A percentile compares a stretch with the other conserved stretches of the same genome.
These are phyloP conservation scores for Clarireedia sp. DNA, from an alignment of 2,329 filamentous ascomycete species.

Conservation along the genomic window DNA sequence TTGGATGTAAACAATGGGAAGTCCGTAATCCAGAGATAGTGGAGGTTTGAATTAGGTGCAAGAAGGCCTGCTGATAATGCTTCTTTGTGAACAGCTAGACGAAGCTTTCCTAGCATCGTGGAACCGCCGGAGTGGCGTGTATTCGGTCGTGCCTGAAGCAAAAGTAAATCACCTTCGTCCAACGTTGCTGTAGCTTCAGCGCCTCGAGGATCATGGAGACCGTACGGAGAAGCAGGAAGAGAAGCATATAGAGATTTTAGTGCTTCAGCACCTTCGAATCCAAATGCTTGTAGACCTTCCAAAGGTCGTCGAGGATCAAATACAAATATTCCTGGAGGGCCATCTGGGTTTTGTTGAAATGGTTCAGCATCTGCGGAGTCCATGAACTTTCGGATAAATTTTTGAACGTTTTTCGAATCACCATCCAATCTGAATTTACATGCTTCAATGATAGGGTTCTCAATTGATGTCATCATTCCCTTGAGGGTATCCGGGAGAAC, in stretches of 20 bases:
- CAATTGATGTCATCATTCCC: constrained; percentile 63
- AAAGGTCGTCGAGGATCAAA: constrained; percentile 68
- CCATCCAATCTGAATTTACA: constrained; percentile 57
- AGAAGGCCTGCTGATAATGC: constrained; percentile 22
- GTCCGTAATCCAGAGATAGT: constrained; percentile 75
- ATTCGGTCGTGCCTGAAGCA: constrained; percentile 69
- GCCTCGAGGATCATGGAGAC: constrained; percentile 9
- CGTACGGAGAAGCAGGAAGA: constrained; percentile 11
- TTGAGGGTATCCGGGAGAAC: constrained; percentile 57
- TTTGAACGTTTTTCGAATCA: constrained; percentile 43
- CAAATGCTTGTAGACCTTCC: constrained; percentile 68
- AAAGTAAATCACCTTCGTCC: constrained; percentile 67
- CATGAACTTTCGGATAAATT: constrained; percentile 64
- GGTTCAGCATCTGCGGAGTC: constrained; percentile 50
- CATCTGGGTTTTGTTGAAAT: constrained; percentile 61
- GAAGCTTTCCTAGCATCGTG: constrained; percentile 37
- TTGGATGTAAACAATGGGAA: constrained; percentile 86
- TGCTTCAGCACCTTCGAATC: constrained; percentile 59
- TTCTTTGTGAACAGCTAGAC: constrained; percentile 25
- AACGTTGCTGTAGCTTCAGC: constrained; percentile 26
- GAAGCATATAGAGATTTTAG: constrained; percentile 26
- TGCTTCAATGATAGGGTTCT: constrained; percentile 64
- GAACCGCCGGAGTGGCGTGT: constrained; percentile 64
- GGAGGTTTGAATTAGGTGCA: constrained; percentile 36
- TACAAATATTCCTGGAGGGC: constrained; percentile 73